Percentiles rank a stretch among this genome's conserved stretches.
These are phyloP conservation scores for Fraxinus baroniana DNA, from an alignment of 305 asterid genomes.

Conservation along the genomic window DNA sequence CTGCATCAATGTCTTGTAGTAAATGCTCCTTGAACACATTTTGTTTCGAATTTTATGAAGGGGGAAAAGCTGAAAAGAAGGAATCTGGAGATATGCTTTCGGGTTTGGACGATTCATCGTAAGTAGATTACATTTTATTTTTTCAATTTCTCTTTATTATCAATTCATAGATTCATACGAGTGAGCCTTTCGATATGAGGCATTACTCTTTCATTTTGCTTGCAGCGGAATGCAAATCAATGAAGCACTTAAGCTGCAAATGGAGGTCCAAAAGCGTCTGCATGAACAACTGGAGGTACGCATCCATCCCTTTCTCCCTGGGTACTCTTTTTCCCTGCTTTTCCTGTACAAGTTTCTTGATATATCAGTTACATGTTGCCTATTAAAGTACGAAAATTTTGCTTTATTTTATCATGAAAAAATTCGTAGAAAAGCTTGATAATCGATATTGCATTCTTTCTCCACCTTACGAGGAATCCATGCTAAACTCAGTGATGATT, in stretches of 20 bases:
- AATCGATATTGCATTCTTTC: background rate
- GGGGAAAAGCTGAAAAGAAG: constrained; percentile 73
- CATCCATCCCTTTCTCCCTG: constrained; percentile 4
- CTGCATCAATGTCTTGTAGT: background rate
- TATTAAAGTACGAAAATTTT: background rate
- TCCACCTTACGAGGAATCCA: background rate
- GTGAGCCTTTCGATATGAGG: background rate
- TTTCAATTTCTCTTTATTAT: background rate
- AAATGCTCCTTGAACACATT: constrained; percentile 21
- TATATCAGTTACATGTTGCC: background rate
- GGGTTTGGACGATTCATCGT: constrained; percentile 90
- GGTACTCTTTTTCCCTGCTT: background rate
- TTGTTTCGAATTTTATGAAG: constrained; percentile 41
- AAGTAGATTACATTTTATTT: constrained; percentile 37
- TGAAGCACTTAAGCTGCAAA: constrained; percentile 51
- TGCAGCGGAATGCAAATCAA: constrained; percentile 47
- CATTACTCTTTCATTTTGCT: constrained; percentile 14
- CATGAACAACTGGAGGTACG: constrained; percentile 55
- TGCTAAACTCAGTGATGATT: background rate
- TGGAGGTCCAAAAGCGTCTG: constrained; percentile 53
- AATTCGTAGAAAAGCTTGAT: background rate
- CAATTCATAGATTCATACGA: background rate
- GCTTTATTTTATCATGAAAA: background rate
- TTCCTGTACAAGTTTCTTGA: background rate
- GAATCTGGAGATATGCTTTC: constrained; percentile 81